Conservation (phyloP, 176 grass and related monocot genomes). For the Pharus latifolius region DNA sequence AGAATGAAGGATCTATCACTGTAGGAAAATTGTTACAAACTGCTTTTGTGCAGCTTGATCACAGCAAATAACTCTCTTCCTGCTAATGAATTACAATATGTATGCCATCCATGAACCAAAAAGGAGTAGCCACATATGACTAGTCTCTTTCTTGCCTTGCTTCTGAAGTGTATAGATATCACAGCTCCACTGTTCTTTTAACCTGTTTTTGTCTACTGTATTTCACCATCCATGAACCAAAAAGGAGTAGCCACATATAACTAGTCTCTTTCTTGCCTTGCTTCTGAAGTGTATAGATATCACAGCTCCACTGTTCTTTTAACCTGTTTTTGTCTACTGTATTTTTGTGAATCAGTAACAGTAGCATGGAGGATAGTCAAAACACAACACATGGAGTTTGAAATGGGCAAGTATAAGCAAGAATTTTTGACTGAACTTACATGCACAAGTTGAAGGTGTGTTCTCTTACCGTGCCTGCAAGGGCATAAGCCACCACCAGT, state of each 20-base stretch:
- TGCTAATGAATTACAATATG: neutral
- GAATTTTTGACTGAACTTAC: neutral
- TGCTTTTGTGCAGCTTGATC: too few species aligned
- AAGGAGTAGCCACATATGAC: neutral
- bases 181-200: neutral
- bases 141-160: neutral
- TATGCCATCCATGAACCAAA: too few species aligned
- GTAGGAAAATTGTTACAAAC: too few species aligned
- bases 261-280: neutral
- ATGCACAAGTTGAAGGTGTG: neutral
- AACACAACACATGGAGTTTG: neutral
- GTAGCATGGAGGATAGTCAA: neutral
- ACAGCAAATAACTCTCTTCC: too few species aligned
- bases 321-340: too few species aligned
- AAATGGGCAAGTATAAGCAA: too few species aligned
- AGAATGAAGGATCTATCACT: too few species aligned
- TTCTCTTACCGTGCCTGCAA: slow-evolving; percentile 80
- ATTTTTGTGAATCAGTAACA: neutral
- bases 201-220: too few species aligned
- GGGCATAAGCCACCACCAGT: slow-evolving; percentile 94
- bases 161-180: neutral
- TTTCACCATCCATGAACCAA: too few species aligned
- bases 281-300: neutral
- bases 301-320: neutral
- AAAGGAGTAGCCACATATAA: neutral